Base-by-base conservation (phyloP, 2,329 filamentous ascomycete species). In the Blastomyces gilchristii region DNA sequence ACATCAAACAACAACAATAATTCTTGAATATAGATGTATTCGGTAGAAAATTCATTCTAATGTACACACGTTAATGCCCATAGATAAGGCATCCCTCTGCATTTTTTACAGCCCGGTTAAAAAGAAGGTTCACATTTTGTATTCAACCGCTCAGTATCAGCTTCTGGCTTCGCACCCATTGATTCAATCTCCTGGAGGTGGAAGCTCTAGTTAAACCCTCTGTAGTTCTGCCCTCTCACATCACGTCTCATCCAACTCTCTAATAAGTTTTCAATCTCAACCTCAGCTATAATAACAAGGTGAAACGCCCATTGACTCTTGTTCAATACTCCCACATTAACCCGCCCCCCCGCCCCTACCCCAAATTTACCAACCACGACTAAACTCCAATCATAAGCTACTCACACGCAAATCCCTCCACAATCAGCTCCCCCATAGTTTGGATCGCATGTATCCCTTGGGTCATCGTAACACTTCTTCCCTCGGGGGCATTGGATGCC, bases 401-500 rank as follows among this genome's bases (percentile, higher is more conserved):
- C 16, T 47, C 37, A 59, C 25, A 59, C 1, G 25, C 57, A 59
- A 47, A 59, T 47, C 22, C 57, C 60, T n/a, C 50, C 60, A 31
- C 60, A 62, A 45, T 62, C 60, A 7, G 60, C 60, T 7, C 60
- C 60, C n/a, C 50, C 50, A 12, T 54, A 56, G 6, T 47, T 62
- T 6, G 50, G 50, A 31, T 62, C 60, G 47, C 60, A 62, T 11
- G 25, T 25, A 56, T 62, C 60, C 2, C 34, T 62, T 11, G 60
- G 60, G 18, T 61, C 31, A 53, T 61, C 59, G 7, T 37, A 50
- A 53, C 59, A 61, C 16, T n/a, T 52, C 45, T 53, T 50, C 16
- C 59, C 59, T 7, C n/a, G 3, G 9, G 43, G 45, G 31, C 59
- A 61, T 12, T 7, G 47, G 39, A 61, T 50, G 14, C 47, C 59